Evolutionary conservation across 1,139 yeast genomes (phyloP).

Genomic region (Taphrina flavorubra): DNA sequence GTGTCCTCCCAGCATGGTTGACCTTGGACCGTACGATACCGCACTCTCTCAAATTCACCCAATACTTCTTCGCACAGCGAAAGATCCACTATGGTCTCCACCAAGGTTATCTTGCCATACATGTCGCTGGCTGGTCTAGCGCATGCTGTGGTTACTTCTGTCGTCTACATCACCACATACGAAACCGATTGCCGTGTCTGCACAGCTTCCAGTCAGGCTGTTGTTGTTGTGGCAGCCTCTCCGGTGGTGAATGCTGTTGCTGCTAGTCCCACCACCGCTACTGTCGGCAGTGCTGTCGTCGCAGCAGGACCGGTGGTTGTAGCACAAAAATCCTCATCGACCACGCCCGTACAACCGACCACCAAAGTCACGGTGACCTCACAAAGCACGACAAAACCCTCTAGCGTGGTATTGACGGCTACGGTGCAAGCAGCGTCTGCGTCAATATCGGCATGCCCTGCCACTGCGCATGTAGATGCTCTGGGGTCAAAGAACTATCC

Average conservation of each 20-base stretch:
- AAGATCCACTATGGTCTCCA: slow-evolving; percentile 3
- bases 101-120: neutral
- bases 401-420: slow-evolving; percentile 7
- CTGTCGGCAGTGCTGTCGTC: slow-evolving; percentile 8
- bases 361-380: neutral
- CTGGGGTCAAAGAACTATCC: slow-evolving; percentile 34
- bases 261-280: slow-evolving; percentile 1
- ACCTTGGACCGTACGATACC: neutral
- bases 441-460: slow-evolving; percentile 33
- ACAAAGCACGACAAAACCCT: neutral
- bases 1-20: neutral
- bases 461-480: slow-evolving; percentile 27
- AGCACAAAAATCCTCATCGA: neutral
- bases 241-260: slow-evolving; percentile 1
- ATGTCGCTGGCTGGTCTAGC: slow-evolving; percentile 39
- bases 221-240: slow-evolving; percentile 4
- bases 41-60: neutral
- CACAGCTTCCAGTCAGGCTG: slow-evolving; percentile 18
- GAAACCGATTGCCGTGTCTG: slow-evolving; percentile 37
- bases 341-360: slow-evolving; percentile 6
- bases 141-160: slow-evolving; percentile 26
- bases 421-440: slow-evolving; percentile 14
- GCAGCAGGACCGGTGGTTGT: slow-evolving; percentile 14
- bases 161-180: slow-evolving; percentile 36
- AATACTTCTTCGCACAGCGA: neutral